Percentiles rank a stretch among this genome's conserved stretches.
Conservation (phyloP, 495 filamentous ascomycete genomes). For the Neurospora terricola region DNA sequence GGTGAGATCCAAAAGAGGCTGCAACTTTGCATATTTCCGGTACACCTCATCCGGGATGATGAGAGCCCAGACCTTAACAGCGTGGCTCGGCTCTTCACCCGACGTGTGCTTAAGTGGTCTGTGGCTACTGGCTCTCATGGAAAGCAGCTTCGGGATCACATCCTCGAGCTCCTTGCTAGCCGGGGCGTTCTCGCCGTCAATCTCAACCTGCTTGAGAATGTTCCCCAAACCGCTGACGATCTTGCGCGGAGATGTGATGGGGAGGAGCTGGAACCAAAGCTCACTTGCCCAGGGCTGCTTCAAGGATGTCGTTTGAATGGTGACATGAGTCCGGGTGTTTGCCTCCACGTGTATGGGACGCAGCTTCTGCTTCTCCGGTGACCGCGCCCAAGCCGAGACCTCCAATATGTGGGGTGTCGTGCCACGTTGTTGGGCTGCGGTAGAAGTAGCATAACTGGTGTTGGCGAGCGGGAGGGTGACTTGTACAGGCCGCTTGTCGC, state of each 20-base stretch:
- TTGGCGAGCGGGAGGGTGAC: slow-evolving; percentile 59
- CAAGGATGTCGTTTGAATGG: slow-evolving; percentile 6
- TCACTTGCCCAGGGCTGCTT: background rate
- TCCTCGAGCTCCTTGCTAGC: slow-evolving; percentile 70
- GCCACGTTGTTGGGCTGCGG: slow-evolving; percentile 49
- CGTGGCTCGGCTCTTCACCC: slow-evolving; percentile 14
- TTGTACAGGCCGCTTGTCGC: slow-evolving; percentile 12
- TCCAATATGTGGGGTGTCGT: slow-evolving; percentile 48
- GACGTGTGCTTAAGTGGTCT: background rate
- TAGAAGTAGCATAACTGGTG: slow-evolving; percentile 42
- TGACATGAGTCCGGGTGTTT: slow-evolving; percentile 18
- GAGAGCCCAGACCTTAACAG: slow-evolving; percentile 69
- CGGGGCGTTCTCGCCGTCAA: slow-evolving; percentile 41
- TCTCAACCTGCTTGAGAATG: slow-evolving; percentile 60
- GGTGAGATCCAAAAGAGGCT: background rate
- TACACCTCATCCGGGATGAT: slow-evolving; percentile 36
- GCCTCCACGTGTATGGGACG: slow-evolving; percentile 9
- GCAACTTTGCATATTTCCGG: background rate
- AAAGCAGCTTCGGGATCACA: slow-evolving; percentile 50
- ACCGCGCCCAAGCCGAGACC: slow-evolving; percentile 38
- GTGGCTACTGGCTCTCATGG: slow-evolving; percentile 18
- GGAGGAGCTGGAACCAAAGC: slow-evolving; percentile 43
- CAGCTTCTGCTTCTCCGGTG: slow-evolving; percentile 3
- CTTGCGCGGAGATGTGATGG: slow-evolving; percentile 52
- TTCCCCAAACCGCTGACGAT: slow-evolving; percentile 69